Percentiles rank a stretch among this genome's conserved stretches.
Conservation (phyloP, 441 rosid species). For the Jatropha podagrica region DNA sequence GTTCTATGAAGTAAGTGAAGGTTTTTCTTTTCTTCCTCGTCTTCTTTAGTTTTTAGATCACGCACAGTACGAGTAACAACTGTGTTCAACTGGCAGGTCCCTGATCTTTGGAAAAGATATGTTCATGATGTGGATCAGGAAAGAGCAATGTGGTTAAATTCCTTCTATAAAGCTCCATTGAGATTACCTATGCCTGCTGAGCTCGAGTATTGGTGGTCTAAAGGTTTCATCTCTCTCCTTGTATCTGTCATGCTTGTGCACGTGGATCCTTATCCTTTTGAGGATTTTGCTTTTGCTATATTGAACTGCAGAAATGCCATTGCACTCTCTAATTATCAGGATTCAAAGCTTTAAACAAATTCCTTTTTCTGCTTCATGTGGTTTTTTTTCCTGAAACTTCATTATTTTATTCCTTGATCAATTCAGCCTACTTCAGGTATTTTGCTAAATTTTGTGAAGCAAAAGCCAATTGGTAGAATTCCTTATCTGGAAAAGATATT, state of each 20-base stretch:
- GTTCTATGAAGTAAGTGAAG: conserved; percentile 63
- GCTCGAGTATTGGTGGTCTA: conserved; percentile 87
- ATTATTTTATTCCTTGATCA: conserved; percentile 5
- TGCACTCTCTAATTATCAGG: not conserved
- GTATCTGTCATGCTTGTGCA: not conserved
- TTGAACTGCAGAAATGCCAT: conserved; percentile 10
- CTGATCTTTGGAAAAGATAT: conserved; percentile 87
- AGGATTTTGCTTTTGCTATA: not conserved
- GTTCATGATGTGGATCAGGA: conserved; percentile 85
- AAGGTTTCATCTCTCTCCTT: conserved; percentile 40
- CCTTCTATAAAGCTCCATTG: conserved; percentile 85
- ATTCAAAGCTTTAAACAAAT: not conserved
- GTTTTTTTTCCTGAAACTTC: not conserved
- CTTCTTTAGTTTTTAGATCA: conserved; percentile 13
- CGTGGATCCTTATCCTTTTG: not conserved
- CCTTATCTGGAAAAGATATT: not conserved
- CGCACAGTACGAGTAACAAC: conserved; percentile 18
- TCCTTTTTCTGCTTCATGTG: not conserved
- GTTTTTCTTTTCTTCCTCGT: conserved; percentile 5
- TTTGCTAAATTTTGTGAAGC: not conserved
- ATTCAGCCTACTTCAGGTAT: not conserved
- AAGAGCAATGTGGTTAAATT: conserved; percentile 91
- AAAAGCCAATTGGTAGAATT: too few species aligned
- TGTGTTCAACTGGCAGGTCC: conserved; percentile 53
- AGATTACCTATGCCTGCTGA: conserved; percentile 93